Evolutionary conservation across 192 early-diverging fungal genomes (phyloP).

Genomic region (Mortierella hygrophila): DNA sequence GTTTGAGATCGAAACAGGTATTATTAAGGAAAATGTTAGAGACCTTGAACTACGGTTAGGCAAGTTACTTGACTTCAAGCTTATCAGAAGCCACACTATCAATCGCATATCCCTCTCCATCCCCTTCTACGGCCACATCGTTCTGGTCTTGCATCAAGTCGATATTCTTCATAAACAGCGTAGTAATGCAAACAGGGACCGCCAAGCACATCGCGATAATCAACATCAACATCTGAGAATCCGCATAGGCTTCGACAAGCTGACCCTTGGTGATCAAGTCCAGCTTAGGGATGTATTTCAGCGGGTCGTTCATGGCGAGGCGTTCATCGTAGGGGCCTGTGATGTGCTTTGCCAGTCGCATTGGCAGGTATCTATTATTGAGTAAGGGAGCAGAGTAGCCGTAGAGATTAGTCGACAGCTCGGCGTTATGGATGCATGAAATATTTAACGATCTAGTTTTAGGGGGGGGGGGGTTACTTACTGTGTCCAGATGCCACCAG

Average conservation of each 20-base stretch:
- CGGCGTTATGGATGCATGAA: neutral
- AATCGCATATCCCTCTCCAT: neutral
- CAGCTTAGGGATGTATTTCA: conserved; percentile 7
- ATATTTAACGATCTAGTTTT: neutral
- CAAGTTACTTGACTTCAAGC: too few relatives aligned
- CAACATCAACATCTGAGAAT: conserved; percentile 31
- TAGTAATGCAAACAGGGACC: conserved; percentile 3
- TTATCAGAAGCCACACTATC: too few relatives aligned
- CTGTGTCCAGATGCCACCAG: conserved; percentile 30
- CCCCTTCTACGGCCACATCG: neutral
- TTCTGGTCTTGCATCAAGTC: conserved; percentile 11
- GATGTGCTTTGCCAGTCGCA: conserved; percentile 28
- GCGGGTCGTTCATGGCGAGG: conserved; percentile 26
- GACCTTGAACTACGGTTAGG: too few relatives aligned
- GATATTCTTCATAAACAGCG: conserved; percentile 18
- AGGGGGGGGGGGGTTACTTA: neutral
- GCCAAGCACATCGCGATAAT: conserved; percentile 21
- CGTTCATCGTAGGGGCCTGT: conserved; percentile 17
- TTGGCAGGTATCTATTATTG: conserved; percentile 16
- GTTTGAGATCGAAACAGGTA: too few relatives aligned
- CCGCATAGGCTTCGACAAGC: conserved; percentile 26
- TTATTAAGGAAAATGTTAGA: too few relatives aligned
- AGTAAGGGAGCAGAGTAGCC: neutral
- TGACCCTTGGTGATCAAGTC: conserved; percentile 5
- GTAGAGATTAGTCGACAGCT: neutral